phyloP scores from a whole-genome alignment of 768 basidiomycete species.

The Filobasidium floriforme region DNA sequence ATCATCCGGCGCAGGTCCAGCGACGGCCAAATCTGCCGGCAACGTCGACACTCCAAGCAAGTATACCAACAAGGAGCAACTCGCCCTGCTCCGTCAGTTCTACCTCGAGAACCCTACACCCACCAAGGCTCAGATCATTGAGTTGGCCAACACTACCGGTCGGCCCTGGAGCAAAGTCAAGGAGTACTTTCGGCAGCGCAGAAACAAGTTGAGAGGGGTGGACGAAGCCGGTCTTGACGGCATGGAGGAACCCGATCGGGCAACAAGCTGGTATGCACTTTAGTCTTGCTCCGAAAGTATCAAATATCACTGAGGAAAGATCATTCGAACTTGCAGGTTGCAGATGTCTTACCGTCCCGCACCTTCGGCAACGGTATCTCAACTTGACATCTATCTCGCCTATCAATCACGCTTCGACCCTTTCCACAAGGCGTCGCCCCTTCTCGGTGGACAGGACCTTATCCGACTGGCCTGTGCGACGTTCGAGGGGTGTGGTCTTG shows the following conservation, averaged over 20 bases:
- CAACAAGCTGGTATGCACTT: conserved; percentile 33
- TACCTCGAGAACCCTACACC: conserved; percentile 36
- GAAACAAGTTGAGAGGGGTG: conserved; percentile 38
- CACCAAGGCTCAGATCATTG: conserved; percentile 28
- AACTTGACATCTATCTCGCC: conserved; percentile 32
- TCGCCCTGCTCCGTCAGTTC: conserved; percentile 30
- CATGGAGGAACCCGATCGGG: conserved; percentile 36
- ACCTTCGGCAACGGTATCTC: conserved; percentile 24
- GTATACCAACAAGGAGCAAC: conserved; percentile 24
- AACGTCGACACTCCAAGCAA: not conserved
- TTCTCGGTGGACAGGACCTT: conserved; percentile 36
- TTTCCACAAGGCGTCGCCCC: conserved; percentile 25
- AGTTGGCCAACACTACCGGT: conserved; percentile 31
- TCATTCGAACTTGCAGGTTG: conserved; percentile 27
- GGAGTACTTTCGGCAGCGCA: conserved; percentile 32
- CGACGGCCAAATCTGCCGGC: no score
- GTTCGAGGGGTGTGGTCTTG: conserved; percentile 35
- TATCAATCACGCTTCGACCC: conserved; percentile 36
- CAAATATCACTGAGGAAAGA: not conserved
- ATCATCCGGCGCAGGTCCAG: no score
- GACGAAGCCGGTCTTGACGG: conserved; percentile 27
- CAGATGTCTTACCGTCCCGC: conserved; percentile 35
- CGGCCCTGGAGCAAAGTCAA: conserved; percentile 30
- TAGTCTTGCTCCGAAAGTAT: not conserved
- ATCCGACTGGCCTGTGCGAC: conserved; percentile 37